Base-by-base conservation (phyloP, 768 basidiomycete species). In the Calocybe indica region DNA sequence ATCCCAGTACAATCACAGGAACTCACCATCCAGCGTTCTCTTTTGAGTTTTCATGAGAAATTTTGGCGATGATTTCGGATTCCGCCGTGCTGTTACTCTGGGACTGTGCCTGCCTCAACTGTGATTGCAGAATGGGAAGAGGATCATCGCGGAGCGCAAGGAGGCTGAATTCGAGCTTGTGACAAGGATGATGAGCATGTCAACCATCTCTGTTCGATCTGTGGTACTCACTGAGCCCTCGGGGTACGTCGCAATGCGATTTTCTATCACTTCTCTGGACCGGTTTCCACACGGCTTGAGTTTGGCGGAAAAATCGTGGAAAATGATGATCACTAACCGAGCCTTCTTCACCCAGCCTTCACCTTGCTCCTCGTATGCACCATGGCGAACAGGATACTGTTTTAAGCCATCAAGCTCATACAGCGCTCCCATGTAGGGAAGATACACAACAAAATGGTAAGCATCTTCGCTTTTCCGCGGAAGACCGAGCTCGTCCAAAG, bases 331-430 rank as follows among this genome's bases (percentile, higher is more conserved):
- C 37, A 62, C 71, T 57, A 69, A 88, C 80, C 88, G 79, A 41
- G 93, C 94, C 57, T 74, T 79, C 45, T 76, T 80, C 22, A 90
- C 59, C 95, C 95, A 98, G 7, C 87, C 88, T 66, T 88, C 88
- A 5, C 81, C 83, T 7, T 62, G 65, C 45, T 82, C 82, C 15
- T 79, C 72, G 52, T 78, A 85, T 31, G 68, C 57, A n/a, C 88
- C 90, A 62, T 99, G 96, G 50, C 75, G 79, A 12, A 97, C 79
- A 2, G 95, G 85, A 52, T 75, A 69, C 40, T 73, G 68, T 62
- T 92, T 90, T 54, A 99, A 68, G 8, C 95, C 95, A 59, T 98
- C 95, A 31, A 99, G 75, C 67, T 99, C 95, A 66, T 94, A 97
- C 38, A 99, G 67, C 15, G 77, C 75, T 13, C 89, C 95, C 65